A percentile compares a stretch with the other conserved stretches of the same genome.
Evolutionary conservation across 2,329 filamentous ascomycete species (phyloP).

Genomic region (Fusarium drepaniforme): DNA sequence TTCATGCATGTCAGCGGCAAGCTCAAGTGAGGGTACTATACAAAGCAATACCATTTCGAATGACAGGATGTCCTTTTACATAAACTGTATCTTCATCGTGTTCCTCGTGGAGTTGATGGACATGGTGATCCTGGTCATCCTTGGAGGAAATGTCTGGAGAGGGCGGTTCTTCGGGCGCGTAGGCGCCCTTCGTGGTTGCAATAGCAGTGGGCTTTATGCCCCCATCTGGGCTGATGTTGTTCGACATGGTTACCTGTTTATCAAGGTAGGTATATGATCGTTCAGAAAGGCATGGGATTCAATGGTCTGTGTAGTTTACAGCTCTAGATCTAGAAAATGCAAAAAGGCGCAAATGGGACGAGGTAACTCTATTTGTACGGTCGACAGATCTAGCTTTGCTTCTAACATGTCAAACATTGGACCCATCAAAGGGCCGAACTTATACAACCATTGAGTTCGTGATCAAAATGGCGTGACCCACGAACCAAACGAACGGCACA

Average conservation of each 20-base stretch:
- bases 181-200: background rate
- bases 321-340: background rate
- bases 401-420: background rate
- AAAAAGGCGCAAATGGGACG: background rate
- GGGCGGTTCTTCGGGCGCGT: background rate
- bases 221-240: background rate
- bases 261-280: background rate
- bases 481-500: background rate
- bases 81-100: background rate
- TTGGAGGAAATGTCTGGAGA: background rate
- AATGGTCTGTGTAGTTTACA: background rate
- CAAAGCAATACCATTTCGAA: background rate
- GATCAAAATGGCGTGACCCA: background rate
- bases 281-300: background rate
- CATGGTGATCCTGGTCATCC: background rate
- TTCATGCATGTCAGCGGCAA: background rate
- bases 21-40: background rate
- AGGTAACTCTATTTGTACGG: background rate
- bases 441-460: background rate
- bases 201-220: background rate
- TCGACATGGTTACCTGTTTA: background rate
- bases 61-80: background rate
- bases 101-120: background rate
- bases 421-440: slow-evolving; percentile 4
- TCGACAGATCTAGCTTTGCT: background rate